Evolutionary conservation across 2,329 filamentous ascomycete genomes (phyloP), one percentile per base, ranked within the genome.

Genomic region (Cercospora nicotianae): DNA sequence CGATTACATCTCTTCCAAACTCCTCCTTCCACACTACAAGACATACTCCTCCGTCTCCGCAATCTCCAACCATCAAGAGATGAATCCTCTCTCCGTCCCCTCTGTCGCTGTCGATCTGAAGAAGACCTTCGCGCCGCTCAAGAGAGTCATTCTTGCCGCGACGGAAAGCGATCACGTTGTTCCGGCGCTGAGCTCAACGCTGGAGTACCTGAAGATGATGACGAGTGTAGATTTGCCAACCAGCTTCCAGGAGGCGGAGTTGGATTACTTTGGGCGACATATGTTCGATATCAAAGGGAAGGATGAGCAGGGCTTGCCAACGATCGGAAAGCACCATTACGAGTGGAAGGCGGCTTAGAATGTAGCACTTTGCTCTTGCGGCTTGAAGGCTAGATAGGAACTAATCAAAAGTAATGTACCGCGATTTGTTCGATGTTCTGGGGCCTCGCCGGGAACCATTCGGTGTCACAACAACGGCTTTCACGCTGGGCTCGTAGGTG

Each of bases 251-350:
- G 89, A 91, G 78, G 89, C 89, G 0, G 85, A 92, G 79, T 79
- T 92, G 76, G 89, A 91, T 75, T 91, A 88, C 74, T 92, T 92
- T 75, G 89, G 90, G 0, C 83, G 84, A 42, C 89, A 91, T 76
- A 86, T 85, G 80, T 91, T 86, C 75, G 87, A 91, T 74, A 81
- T 83, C 69, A 85, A 85, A 70, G 83, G 82, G 1, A 85, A 89
- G 33, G 75, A 77, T 70, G 82, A 81, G 60, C 79, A 83, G 2
- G 83, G 85, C 1, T 78, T 82, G 67, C 82, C 86, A 1, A 79
- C 79, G 69, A 87, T 85, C 70, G 88, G 88, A 2, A 83, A 84
- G 72, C 83, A 88, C 76, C 87, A 89, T 74, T 89, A 86, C 73
- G 88, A 90, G 77, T 90, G 88, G 88, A 83, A 83, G 76, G 77